These are phyloP conservation scores for Chalciporus sp. DNA, from an alignment of 1,284 basidiomycete genomes.

Conservation along the genomic window DNA sequence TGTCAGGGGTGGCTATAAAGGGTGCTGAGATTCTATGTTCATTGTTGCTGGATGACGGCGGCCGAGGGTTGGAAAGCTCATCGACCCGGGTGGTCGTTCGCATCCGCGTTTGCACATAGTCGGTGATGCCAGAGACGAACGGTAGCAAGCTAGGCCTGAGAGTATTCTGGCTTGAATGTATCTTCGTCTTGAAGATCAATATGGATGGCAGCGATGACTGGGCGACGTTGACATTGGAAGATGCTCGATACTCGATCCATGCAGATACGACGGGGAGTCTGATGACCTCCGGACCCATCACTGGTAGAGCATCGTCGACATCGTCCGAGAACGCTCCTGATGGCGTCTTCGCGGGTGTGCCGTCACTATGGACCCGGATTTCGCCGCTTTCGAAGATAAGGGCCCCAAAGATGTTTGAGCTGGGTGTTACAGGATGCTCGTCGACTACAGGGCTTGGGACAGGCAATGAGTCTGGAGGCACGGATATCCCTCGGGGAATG, in stretches of 20 bases:
- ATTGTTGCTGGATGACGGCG: not conserved
- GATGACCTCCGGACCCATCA: constrained; percentile 62
- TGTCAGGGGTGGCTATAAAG: constrained; percentile 10
- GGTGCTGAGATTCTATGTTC: constrained; percentile 12
- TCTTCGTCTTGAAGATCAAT: constrained; percentile 75
- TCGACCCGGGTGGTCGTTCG: constrained; percentile 37
- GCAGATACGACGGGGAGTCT: constrained; percentile 80
- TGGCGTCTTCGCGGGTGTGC: constrained; percentile 40
- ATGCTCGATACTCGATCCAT: constrained; percentile 80
- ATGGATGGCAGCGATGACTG: constrained; percentile 50
- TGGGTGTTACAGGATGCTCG: constrained; percentile 35
- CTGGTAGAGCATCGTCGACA: constrained; percentile 50
- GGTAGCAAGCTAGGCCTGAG: constrained; percentile 80
- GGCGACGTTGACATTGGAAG: constrained; percentile 39
- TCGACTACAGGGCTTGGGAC: constrained; percentile 6
- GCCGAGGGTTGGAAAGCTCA: constrained; percentile 1
- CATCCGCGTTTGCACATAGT: constrained; percentile 66
- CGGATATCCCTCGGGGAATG: constrained; percentile 46
- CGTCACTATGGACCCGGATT: constrained; percentile 63
- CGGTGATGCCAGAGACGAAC: constrained; percentile 76
- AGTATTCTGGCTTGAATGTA: constrained; percentile 86
- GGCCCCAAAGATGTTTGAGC: constrained; percentile 71
- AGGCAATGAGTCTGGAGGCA: constrained; percentile 21
- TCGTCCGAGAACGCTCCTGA: constrained; percentile 42
- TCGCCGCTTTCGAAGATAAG: constrained; percentile 82